Percentiles rank a stretch among this genome's conserved stretches.
These are phyloP conservation scores for Starmera amethionina DNA, from an alignment of 805 yeast species.

Conservation along the genomic window DNA sequence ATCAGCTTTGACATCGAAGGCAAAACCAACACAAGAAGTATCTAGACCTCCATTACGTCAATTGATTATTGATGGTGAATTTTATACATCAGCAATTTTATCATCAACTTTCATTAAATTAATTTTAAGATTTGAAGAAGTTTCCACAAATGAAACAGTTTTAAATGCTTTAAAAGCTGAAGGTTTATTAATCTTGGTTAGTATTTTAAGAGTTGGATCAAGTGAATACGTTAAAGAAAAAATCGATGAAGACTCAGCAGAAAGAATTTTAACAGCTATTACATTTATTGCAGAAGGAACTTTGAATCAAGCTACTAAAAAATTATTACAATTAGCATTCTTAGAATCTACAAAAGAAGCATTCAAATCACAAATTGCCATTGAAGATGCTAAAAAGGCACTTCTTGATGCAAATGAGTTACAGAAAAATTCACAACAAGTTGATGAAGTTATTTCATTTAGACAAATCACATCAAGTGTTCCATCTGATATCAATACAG, in stretches of 20 bases:
- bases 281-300: slow-evolving; percentile 65
- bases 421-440: slow-evolving; percentile 58
- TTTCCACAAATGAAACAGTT: slow-evolving; percentile 42
- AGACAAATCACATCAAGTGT: slow-evolving; percentile 48
- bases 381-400: slow-evolving; percentile 48
- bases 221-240: slow-evolving; percentile 56
- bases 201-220: slow-evolving; percentile 82
- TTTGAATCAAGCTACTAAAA: slow-evolving; percentile 19
- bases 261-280: slow-evolving; percentile 83
- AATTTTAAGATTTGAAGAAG: slow-evolving; percentile 61
- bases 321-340: slow-evolving; percentile 52
- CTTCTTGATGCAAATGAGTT: slow-evolving; percentile 45
- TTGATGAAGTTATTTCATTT: slow-evolving; percentile 70
- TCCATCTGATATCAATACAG: slow-evolving; percentile 37
- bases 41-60: slow-evolving; percentile 71
- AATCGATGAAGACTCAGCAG: slow-evolving; percentile 96
- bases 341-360: slow-evolving; percentile 84
- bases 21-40: slow-evolving; percentile 20
- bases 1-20: slow-evolving; percentile 55
- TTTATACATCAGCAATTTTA: slow-evolving; percentile 80
- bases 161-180: slow-evolving; percentile 88
- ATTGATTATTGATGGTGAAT: slow-evolving; percentile 78
- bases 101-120: slow-evolving; percentile 84
- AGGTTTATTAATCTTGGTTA: slow-evolving; percentile 86
- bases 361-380: slow-evolving; percentile 57